A percentile compares a stretch with the other conserved stretches of the same genome.
Evolutionary conservation across 1,284 basidiomycete species (phyloP).

Genomic region (Athelia sp.): DNA sequence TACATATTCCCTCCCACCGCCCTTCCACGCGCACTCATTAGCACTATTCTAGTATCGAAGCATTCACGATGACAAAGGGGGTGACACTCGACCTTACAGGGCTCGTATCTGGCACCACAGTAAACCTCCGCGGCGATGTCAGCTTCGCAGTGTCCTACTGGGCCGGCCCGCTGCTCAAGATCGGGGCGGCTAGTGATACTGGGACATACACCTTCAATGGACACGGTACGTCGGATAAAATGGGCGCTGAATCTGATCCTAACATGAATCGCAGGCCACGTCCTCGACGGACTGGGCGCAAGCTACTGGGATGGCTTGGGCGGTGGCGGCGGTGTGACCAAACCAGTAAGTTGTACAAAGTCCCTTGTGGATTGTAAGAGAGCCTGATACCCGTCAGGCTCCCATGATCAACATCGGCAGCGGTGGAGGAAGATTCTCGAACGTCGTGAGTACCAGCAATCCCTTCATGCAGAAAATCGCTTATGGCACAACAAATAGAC

Average conservation of each 20-base stretch:
- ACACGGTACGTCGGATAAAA: too few relatives aligned
- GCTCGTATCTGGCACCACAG: neutral
- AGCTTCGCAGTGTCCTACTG: neutral
- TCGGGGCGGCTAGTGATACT: neutral
- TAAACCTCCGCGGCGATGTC: conserved; percentile 1
- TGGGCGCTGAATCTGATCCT: too few relatives aligned
- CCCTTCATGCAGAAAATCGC: neutral
- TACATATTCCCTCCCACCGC: neutral
- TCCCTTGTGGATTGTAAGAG: neutral
- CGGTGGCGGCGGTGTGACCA: conserved; percentile 9
- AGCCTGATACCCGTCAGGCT: neutral
- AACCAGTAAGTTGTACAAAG: conserved; percentile 5
- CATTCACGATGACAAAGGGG: conserved; percentile 1
- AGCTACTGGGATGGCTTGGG: conserved; percentile 12
- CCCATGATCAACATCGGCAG: conserved; percentile 15
- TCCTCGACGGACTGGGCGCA: neutral
- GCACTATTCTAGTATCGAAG: neutral
- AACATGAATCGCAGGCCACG: too few relatives aligned
- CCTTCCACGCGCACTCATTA: neutral
- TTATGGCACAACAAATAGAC: neutral
- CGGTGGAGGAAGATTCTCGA: conserved; percentile 5
- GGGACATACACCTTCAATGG: conserved; percentile 3
- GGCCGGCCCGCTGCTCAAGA: conserved; percentile 2
- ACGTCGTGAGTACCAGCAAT: neutral
- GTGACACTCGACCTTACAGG: neutral